A percentile compares a stretch with the other conserved stretches of the same genome.
These are phyloP conservation scores for Taiozyma sp. DNA, from an alignment of 1,139 yeast genomes.

Conservation along the genomic window DNA sequence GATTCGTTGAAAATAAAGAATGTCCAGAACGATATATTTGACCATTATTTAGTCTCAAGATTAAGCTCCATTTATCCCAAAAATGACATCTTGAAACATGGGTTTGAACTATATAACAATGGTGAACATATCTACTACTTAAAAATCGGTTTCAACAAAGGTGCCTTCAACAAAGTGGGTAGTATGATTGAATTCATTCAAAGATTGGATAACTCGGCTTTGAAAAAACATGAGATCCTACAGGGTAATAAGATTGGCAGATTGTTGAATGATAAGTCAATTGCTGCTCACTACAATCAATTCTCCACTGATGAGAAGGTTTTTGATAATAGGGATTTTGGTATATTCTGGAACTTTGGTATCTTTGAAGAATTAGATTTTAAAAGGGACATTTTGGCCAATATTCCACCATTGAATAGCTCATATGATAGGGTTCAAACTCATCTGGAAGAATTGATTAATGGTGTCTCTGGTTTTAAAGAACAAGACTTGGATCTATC, in stretches of 20 bases:
- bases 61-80: constrained; percentile 36
- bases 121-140: constrained; percentile 44
- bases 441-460: constrained; percentile 11
- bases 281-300: constrained; percentile 4
- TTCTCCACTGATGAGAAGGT: constrained; percentile 2
- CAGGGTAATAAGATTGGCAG: constrained; percentile 34
- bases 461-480: constrained; percentile 3
- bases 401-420: constrained; percentile 12
- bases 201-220: constrained; percentile 32
- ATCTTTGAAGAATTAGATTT: constrained; percentile 22
- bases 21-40: constrained; percentile 73
- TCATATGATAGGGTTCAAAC: constrained; percentile 12
- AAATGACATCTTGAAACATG: constrained; percentile 17
- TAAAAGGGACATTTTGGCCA: constrained; percentile 9
- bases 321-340: constrained; percentile 45
- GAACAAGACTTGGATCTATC: constrained; percentile 9
- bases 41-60: constrained; percentile 50
- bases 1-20: constrained; percentile 59
- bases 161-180: constrained; percentile 54
- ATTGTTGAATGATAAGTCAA: constrained; percentile 24
- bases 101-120: constrained; percentile 41
- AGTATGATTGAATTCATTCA: constrained; percentile 51
- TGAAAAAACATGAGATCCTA: constrained; percentile 31
- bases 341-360: constrained; percentile 43
- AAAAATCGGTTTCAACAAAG: constrained; percentile 44